Conservation (phyloP, 1,284 basidiomycete species). For the Apiotrichum laibachii region DNA sequence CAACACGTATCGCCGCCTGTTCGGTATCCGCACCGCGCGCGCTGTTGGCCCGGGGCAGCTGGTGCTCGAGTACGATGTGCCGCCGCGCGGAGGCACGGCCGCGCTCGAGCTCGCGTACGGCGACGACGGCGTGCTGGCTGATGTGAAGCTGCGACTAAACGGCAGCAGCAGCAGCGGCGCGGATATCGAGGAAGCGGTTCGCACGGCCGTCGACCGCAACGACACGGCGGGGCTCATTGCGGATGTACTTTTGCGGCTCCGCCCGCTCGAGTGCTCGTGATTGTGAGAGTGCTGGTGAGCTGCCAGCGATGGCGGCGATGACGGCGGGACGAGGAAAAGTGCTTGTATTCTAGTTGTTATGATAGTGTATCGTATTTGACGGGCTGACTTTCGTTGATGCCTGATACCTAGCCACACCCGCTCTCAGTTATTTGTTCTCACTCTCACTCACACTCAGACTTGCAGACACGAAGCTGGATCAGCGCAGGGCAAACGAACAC, state of each 20-base stretch:
- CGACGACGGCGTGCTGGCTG: conserved; percentile 33
- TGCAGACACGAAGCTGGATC: too few species aligned
- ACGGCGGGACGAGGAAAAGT: too few species aligned
- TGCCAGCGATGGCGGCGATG: too few species aligned
- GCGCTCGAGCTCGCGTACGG: conserved; percentile 34
- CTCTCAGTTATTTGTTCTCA: too few species aligned
- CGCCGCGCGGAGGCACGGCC: conserved; percentile 12
- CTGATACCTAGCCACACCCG: too few species aligned
- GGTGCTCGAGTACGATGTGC: conserved; percentile 60
- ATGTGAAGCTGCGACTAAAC: conserved; percentile 21
- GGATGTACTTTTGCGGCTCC: conserved; percentile 59
- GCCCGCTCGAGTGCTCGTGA: conserved; percentile 21
- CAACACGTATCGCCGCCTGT: conserved; percentile 61
- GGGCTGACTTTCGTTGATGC: too few species aligned
- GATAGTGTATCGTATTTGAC: too few species aligned
- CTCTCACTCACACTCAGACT: too few species aligned
- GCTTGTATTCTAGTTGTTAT: too few species aligned
- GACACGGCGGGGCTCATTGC: conserved; percentile 69
- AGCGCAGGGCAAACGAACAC: too few species aligned
- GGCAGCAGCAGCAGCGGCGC: conserved; percentile 43
- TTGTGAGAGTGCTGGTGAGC: too few species aligned
- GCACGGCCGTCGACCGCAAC: conserved; percentile 63
- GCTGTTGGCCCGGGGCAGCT: conserved; percentile 70
- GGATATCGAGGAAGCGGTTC: conserved; percentile 62
- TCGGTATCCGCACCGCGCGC: conserved; percentile 61